Conservation (phyloP, 768 basidiomycete species). For the Kwoniella sp. region DNA sequence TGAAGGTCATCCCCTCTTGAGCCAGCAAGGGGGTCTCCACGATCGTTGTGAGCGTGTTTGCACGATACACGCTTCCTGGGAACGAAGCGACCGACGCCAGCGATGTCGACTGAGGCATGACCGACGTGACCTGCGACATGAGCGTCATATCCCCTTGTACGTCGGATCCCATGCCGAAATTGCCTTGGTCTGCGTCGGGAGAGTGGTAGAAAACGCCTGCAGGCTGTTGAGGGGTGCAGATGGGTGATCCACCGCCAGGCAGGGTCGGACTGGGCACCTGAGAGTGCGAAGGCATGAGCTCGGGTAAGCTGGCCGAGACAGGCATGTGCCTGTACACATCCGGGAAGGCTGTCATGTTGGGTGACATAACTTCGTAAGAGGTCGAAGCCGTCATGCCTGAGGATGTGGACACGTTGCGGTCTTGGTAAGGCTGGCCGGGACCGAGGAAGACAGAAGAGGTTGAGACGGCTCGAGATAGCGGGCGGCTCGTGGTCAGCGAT, state of each 20-base stretch:
- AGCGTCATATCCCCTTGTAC: conserved; percentile 17
- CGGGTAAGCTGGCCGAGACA: conserved; percentile 11
- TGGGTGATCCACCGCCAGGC: conserved; percentile 25
- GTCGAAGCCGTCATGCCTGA: conserved; percentile 20
- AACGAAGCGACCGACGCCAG: conserved; percentile 21
- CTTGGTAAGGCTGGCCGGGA: conserved; percentile 2
- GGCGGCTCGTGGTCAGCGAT: conserved; percentile 12
- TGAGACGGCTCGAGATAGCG: conserved; percentile 19
- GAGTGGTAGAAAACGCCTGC: conserved; percentile 22
- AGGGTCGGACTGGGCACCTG: conserved; percentile 17
- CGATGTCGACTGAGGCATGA: conserved; percentile 20
- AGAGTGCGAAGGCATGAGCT: conserved; percentile 18
- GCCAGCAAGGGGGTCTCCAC: conserved; percentile 15
- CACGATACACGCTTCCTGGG: conserved; percentile 10
- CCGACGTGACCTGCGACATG: conserved; percentile 13
- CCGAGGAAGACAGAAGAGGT: conserved; percentile 13
- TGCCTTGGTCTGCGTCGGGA: conserved; percentile 19
- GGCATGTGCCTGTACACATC: conserved; percentile 7
- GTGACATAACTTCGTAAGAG: conserved; percentile 12
- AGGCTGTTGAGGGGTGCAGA: conserved; percentile 22
- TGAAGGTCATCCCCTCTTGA: conserved; percentile 15
- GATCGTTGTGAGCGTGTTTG: conserved; percentile 20
- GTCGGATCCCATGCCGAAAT: conserved; percentile 5
- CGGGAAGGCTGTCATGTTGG: conserved; percentile 8
- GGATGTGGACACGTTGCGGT: conserved; percentile 21